phyloP scores from a whole-genome alignment of 148 eudicot species.

The Chenopodium quinoa region DNA sequence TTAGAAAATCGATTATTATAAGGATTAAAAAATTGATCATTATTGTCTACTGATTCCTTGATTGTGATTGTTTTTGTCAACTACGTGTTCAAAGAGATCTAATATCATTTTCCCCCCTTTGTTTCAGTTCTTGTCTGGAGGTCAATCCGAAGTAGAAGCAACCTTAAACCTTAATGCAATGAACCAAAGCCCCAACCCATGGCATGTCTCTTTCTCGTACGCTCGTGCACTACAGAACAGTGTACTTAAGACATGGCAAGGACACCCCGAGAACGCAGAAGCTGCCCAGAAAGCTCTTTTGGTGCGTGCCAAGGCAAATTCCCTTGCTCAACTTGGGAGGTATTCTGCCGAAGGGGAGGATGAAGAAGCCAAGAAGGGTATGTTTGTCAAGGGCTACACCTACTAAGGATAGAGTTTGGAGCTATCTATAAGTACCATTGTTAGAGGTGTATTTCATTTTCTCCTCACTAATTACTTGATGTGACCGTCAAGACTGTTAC shows the following conservation, averaged over 20 bases:
- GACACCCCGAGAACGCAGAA: conserved; percentile 72
- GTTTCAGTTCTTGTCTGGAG: conserved; percentile 86
- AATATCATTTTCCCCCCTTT: background rate
- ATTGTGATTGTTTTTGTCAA: background rate
- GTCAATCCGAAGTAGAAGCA: conserved; percentile 92
- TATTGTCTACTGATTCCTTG: background rate
- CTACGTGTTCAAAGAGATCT: background rate
- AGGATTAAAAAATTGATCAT: background rate
- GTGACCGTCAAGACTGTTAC: background rate
- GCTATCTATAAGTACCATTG: background rate
- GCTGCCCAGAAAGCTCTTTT: conserved; percentile 81
- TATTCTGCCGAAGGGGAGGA: conserved; percentile 80
- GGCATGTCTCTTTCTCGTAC: conserved; percentile 97
- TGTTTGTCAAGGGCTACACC: conserved; percentile 94
- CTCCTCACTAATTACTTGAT: background rate
- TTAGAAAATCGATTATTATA: no score
- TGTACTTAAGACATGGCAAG: conserved; percentile 92
- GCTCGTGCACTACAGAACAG: conserved; percentile 95
- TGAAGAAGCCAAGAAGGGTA: conserved; percentile 87
- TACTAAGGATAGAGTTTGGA: conserved; percentile 40
- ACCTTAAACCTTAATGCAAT: conserved; percentile 86
- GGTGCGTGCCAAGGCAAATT: conserved; percentile 87
- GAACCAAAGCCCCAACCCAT: conserved; percentile 97
- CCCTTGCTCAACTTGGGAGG: conserved; percentile 86
- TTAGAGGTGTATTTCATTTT: background rate